Evolutionary conservation across 2,329 filamentous ascomycete species (phyloP).

Genomic region (Sporothrix humicola): DNA sequence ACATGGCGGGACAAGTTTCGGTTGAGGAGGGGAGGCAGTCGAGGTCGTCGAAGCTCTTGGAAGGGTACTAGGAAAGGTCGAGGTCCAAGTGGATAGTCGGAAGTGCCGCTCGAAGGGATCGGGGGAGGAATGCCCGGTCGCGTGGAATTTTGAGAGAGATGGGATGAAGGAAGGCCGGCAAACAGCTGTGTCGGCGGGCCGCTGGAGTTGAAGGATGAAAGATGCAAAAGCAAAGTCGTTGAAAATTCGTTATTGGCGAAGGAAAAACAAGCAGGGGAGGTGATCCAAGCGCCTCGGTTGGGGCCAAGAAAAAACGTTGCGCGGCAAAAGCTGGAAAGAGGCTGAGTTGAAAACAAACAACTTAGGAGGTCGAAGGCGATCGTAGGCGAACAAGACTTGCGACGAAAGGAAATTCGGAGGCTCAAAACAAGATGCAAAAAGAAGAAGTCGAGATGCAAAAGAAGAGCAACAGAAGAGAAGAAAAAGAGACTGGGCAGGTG

Average conservation of each 20-base stretch:
- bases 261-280: no score
- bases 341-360: background rate
- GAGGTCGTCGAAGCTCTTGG: background rate
- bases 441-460: background rate
- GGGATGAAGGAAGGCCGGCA: background rate
- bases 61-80: background rate
- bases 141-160: background rate
- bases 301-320: constrained; percentile 1
- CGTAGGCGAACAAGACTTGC: no score
- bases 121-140: background rate
- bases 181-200: background rate
- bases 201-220: constrained; percentile 17
- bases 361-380: background rate
- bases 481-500: background rate
- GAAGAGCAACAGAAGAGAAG: background rate
- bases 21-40: background rate
- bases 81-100: background rate
- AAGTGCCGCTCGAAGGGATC: background rate
- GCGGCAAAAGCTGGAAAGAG: constrained; percentile 8
- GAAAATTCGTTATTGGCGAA: background rate
- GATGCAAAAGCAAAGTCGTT: background rate
- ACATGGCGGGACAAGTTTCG: constrained; percentile 31
- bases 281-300: background rate
- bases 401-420: background rate
- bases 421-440: background rate